These are phyloP conservation scores for Papiliotrema flavescens DNA, from an alignment of 1,284 basidiomycete species.

Conservation along the genomic window DNA sequence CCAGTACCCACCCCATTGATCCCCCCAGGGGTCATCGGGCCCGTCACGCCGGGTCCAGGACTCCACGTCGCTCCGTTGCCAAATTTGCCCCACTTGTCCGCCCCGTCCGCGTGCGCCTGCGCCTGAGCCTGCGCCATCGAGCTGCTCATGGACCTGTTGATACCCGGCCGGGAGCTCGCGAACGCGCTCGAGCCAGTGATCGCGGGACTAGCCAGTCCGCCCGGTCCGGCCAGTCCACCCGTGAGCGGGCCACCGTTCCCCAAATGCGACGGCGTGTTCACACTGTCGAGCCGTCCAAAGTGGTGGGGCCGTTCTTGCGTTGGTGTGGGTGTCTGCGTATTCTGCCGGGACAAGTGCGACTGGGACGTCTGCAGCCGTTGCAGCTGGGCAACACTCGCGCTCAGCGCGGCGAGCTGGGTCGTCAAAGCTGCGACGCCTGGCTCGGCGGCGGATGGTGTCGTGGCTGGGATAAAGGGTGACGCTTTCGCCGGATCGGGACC, in stretches of 20 bases:
- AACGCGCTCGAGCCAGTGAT: background rate
- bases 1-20: background rate
- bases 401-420: slow-evolving; percentile 73
- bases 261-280: background rate
- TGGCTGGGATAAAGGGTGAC: slow-evolving; percentile 8
- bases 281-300: background rate
- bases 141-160: slow-evolving; percentile 16
- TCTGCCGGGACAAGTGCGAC: slow-evolving; percentile 12
- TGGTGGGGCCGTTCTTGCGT: background rate
- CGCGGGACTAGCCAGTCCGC: background rate
- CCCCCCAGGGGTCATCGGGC: background rate
- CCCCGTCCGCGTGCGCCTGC: slow-evolving; percentile 1
- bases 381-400: slow-evolving; percentile 80
- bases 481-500: slow-evolving; percentile 17
- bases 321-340: background rate
- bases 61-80: background rate
- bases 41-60: slow-evolving; percentile 1
- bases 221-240: too few species aligned
- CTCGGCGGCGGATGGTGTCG: background rate
- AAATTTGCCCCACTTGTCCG: slow-evolving; percentile 13
- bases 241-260: background rate
- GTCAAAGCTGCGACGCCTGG: slow-evolving; percentile 61
- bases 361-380: slow-evolving; percentile 30
- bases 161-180: slow-evolving; percentile 10
- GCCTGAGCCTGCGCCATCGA: slow-evolving; percentile 8